These are phyloP conservation scores for Trichopus zeylanicus DNA, from an alignment of 116 monocot genomes.

Conservation along the genomic window DNA sequence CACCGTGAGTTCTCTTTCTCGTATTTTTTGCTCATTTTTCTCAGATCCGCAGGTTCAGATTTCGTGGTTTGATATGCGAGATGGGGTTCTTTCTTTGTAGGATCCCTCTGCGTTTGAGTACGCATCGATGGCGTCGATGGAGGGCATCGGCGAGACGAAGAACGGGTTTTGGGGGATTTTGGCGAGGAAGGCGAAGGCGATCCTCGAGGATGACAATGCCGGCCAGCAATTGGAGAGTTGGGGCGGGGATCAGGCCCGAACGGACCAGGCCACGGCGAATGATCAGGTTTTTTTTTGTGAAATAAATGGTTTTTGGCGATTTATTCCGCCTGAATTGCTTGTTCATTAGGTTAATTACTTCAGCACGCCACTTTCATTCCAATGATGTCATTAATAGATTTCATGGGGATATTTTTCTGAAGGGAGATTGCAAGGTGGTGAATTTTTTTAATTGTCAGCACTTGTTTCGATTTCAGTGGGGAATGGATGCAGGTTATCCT, in stretches of 20 bases:
- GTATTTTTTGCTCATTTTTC: background rate
- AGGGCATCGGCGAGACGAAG: constrained; percentile 29
- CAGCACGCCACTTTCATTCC: background rate
- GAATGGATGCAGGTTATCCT: background rate
- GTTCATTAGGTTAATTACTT: background rate
- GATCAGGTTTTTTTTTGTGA: constrained; percentile 33
- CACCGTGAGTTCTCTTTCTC: background rate
- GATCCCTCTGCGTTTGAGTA: constrained; percentile 28
- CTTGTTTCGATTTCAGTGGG: background rate
- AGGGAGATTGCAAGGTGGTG: background rate
- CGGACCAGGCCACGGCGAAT: constrained; percentile 11
- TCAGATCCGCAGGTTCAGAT: too few relatives aligned
- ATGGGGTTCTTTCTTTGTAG: constrained; percentile 18
- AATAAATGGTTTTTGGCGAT: background rate
- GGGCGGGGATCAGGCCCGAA: constrained; percentile 9
- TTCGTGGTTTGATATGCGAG: too few relatives aligned
- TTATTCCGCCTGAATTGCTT: background rate
- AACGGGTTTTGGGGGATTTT: constrained; percentile 84
- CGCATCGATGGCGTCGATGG: constrained; percentile 45
- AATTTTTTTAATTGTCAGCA: background rate
- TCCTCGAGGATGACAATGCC: constrained; percentile 62
- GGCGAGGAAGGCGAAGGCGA: constrained; percentile 72
- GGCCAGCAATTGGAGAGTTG: background rate
- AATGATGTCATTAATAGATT: background rate
- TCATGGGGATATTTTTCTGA: background rate